phyloP scores from a whole-genome alignment of 495 filamentous ascomycete genomes.

The Talaromyces adpressus region DNA sequence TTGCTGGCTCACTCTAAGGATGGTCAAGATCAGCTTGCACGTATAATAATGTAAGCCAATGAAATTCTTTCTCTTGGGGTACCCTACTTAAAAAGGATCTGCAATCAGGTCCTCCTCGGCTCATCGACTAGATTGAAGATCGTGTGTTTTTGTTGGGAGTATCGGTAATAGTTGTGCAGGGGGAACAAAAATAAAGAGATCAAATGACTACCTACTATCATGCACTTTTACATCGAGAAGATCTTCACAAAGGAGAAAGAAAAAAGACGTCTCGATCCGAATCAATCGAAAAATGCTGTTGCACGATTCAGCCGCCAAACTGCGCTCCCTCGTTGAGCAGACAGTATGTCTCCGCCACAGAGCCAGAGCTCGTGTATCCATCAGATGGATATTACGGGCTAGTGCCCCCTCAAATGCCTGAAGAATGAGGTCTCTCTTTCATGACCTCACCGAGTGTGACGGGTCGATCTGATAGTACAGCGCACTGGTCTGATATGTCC shows the following conservation, averaged over 20 bases:
- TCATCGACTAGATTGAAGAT: background rate
- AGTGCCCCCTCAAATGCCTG: background rate
- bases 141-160: too few species aligned
- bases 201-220: too few species aligned
- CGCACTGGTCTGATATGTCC: constrained; percentile 45
- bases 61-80: too few species aligned
- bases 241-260: background rate
- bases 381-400: background rate
- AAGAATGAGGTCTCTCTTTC: constrained; percentile 9
- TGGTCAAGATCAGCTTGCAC: too few species aligned
- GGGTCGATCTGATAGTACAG: constrained; percentile 38
- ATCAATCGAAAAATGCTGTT: background rate
- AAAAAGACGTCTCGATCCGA: background rate
- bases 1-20: background rate
- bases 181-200: too few species aligned
- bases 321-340: background rate
- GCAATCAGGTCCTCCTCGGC: background rate
- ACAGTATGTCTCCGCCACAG: constrained; percentile 20
- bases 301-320: background rate
- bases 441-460: constrained; percentile 21
- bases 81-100: background rate
- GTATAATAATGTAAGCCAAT: too few species aligned
- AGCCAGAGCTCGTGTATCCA: constrained; percentile 11
- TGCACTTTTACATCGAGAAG: background rate
- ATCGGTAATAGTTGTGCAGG: too few species aligned